These are phyloP conservation scores for Stagonosporopsis vannaccii DNA, from an alignment of 2,329 filamentous ascomycete genomes.

Conservation along the genomic window DNA sequence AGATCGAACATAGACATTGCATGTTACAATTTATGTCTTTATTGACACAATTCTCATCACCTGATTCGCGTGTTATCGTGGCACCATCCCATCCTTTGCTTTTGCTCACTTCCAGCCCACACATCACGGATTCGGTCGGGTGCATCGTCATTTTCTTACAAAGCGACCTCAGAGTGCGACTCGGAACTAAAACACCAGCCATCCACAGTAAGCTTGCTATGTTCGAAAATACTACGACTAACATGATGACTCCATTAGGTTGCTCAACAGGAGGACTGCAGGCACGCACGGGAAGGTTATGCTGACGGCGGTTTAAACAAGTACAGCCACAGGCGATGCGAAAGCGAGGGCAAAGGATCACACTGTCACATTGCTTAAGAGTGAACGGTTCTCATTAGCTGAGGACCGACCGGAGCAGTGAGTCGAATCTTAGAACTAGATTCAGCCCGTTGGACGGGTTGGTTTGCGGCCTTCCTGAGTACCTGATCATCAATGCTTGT, in stretches of 20 bases:
- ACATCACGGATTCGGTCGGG: not conserved
- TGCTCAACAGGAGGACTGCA: not conserved
- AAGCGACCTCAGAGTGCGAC: no score
- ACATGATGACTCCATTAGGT: not conserved
- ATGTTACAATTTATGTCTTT: slow-evolving; percentile 5
- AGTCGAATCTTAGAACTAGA: not conserved
- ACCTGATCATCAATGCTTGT: not conserved
- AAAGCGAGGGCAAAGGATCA: not conserved
- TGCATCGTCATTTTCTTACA: not conserved
- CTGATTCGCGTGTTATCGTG: not conserved
- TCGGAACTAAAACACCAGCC: not conserved
- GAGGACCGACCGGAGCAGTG: not conserved
- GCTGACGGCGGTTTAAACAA: not conserved
- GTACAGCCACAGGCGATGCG: not conserved
- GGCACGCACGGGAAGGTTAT: not conserved
- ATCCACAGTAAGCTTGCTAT: not conserved
- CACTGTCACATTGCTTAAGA: not conserved
- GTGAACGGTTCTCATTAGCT: not conserved
- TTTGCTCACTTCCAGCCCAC: not conserved
- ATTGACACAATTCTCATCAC: not conserved
- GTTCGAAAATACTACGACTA: not conserved
- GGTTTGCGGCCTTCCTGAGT: not conserved
- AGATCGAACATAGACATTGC: slow-evolving; percentile 1
- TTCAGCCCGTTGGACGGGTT: not conserved
- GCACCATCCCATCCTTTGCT: not conserved